A percentile compares a stretch with the other conserved stretches of the same genome.
These are phyloP conservation scores for Stephanodiscus triporus DNA, from an alignment of 108 stramenopile genomes.

Conservation along the genomic window DNA sequence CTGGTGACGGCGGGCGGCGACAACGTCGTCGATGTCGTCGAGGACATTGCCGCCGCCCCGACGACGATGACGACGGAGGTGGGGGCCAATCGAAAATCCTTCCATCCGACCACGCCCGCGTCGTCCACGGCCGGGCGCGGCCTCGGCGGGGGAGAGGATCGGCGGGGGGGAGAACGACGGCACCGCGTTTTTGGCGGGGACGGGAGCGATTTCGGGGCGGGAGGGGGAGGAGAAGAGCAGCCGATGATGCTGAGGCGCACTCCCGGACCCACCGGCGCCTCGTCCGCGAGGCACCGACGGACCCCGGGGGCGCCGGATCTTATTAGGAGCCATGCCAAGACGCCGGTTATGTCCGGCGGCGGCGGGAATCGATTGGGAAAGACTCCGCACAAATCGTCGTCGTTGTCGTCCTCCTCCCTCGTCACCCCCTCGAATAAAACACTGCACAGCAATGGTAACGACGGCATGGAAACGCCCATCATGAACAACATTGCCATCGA, in stretches of 20 bases:
- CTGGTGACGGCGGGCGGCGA: background rate
- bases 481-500: background rate
- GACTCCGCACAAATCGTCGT: slow-evolving; percentile 10
- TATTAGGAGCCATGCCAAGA: slow-evolving; percentile 9
- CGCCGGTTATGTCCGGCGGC: slow-evolving; percentile 19
- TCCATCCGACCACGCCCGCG: slow-evolving; percentile 34
- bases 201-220: background rate
- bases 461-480: slow-evolving; percentile 8
- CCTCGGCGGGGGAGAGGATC: background rate
- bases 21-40: background rate
- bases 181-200: background rate
- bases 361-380: slow-evolving; percentile 15
- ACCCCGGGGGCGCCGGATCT: slow-evolving; percentile 26
- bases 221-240: background rate
- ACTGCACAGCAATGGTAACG: background rate
- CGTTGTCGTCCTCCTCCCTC: slow-evolving; percentile 4
- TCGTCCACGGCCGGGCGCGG: slow-evolving; percentile 7
- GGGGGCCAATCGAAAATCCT: slow-evolving; percentile 36
- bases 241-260: slow-evolving; percentile 10
- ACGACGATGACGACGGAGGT: slow-evolving; percentile 1
- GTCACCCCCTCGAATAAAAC: slow-evolving; percentile 11
- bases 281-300: slow-evolving; percentile 9
- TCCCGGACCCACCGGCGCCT: slow-evolving; percentile 13
- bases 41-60: too few relatives aligned
- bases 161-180: background rate